Evolutionary conservation across 768 basidiomycete species (phyloP).

Genomic region (Tylopilus balloui): DNA sequence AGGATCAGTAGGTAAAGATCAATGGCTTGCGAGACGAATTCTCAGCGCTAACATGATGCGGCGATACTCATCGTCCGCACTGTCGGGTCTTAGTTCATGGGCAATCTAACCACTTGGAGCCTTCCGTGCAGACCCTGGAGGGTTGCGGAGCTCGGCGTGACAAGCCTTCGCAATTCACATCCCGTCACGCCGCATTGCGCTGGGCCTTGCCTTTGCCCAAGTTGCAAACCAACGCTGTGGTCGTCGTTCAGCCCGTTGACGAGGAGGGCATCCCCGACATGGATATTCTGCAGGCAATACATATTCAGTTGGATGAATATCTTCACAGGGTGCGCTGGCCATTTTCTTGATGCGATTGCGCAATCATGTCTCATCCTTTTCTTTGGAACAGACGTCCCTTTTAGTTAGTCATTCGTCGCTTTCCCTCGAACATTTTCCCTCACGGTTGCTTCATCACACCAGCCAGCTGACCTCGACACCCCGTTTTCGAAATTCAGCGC

Average conservation of each 20-base stretch:
- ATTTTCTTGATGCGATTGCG: slow-evolving; percentile 24
- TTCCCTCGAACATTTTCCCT: not conserved
- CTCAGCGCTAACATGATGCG: not conserved
- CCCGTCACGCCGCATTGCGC: not conserved
- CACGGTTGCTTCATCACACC: not conserved
- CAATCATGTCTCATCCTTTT: slow-evolving; percentile 32
- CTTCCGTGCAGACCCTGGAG: not conserved
- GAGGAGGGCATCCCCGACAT: slow-evolving; percentile 3
- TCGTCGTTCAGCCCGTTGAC: not conserved
- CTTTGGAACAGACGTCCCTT: slow-evolving; percentile 12
- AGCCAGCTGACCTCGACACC: slow-evolving; percentile 18
- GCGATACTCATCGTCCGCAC: not conserved
- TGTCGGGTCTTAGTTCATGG: too few species aligned
- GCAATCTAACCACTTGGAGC: too few species aligned
- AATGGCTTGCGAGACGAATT: not conserved
- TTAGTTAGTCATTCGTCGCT: slow-evolving; percentile 14
- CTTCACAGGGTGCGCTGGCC: slow-evolving; percentile 19
- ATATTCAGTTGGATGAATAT: slow-evolving; percentile 18
- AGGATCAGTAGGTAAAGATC: not conserved
- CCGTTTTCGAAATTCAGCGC: slow-evolving; percentile 10
- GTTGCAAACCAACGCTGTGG: slow-evolving; percentile 1
- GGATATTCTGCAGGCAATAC: slow-evolving; percentile 15
- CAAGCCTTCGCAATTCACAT: not conserved
- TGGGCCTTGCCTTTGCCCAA: not conserved
- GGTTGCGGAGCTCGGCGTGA: slow-evolving; percentile 9